These are phyloP conservation scores for Nemania sp. DNA, from an alignment of 2,329 filamentous ascomycete species.

Conservation along the genomic window DNA sequence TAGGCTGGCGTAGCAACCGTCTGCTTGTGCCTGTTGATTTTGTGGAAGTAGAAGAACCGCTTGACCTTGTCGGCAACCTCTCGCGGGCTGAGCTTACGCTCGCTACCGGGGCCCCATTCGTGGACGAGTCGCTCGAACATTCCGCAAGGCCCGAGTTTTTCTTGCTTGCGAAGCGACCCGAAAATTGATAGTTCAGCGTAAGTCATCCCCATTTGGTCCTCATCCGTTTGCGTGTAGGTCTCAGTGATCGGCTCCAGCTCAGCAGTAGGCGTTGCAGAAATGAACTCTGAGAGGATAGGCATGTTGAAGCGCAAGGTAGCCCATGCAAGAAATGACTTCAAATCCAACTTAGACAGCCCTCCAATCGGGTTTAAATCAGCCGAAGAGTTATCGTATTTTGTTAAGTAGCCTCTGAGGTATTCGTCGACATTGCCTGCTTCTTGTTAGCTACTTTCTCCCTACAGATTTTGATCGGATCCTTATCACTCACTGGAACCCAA, in stretches of 20 bases:
- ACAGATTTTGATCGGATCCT: no score
- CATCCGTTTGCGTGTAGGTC: slow-evolving; percentile 17
- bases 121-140: slow-evolving; percentile 3
- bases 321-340: background rate
- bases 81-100: background rate
- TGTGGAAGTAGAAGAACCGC: slow-evolving; percentile 2
- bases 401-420: background rate
- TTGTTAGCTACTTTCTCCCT: no score
- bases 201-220: slow-evolving; percentile 4
- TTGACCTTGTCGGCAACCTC: slow-evolving; percentile 14
- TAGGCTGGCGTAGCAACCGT: background rate
- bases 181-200: slow-evolving; percentile 17
- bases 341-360: background rate
- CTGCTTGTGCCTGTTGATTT: background rate
- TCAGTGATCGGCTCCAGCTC: slow-evolving; percentile 19
- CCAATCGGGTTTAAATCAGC: background rate
- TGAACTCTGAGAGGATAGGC: slow-evolving; percentile 3
- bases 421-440: no score
- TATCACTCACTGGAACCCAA: no score
- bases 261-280: slow-evolving; percentile 15
- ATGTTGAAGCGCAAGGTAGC: background rate
- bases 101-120: slow-evolving; percentile 8
- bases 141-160: slow-evolving; percentile 9
- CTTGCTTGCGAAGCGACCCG: background rate
- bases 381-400: background rate